Percentiles rank a stretch among this genome's conserved stretches.
These are phyloP conservation scores for Drosera capensis DNA, from an alignment of 148 eudicot species.

Conservation along the genomic window DNA sequence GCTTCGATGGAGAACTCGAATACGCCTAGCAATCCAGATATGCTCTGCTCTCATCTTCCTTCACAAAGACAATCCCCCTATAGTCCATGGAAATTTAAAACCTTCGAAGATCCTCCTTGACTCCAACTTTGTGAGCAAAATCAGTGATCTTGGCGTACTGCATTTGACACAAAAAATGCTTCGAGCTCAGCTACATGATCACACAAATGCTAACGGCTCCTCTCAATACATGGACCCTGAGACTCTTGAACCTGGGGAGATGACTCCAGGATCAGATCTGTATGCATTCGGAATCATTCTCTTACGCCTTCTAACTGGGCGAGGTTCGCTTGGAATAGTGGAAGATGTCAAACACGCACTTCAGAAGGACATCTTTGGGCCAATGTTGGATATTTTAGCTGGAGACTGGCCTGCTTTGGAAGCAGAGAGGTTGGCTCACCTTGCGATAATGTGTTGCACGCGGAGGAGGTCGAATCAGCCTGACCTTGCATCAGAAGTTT, in stretches of 20 bases:
- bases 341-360: constrained; percentile 51
- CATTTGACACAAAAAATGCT: constrained; percentile 27
- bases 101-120: constrained; percentile 66
- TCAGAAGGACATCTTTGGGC: constrained; percentile 21
- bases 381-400: constrained; percentile 53
- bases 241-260: constrained; percentile 37
- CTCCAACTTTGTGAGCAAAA: constrained; percentile 45
- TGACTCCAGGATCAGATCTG: constrained; percentile 47
- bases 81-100: constrained; percentile 63
- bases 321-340: constrained; percentile 31
- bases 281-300: constrained; percentile 73
- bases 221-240: constrained; percentile 56
- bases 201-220: constrained; percentile 5
- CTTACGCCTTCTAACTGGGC: constrained; percentile 53
- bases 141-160: constrained; percentile 35
- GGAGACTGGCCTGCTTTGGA: constrained; percentile 63
- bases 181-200: constrained; percentile 1
- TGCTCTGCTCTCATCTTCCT: constrained; percentile 71
- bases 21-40: constrained; percentile 48
- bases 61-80: constrained; percentile 36
- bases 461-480: constrained; percentile 31
- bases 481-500: constrained; percentile 43
- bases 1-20: constrained; percentile 64
- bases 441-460: constrained; percentile 67
- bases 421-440: constrained; percentile 32